Evolutionary conservation across 2,329 filamentous ascomycete genomes (phyloP).

Genomic region (Sporothrix protearum): DNA sequence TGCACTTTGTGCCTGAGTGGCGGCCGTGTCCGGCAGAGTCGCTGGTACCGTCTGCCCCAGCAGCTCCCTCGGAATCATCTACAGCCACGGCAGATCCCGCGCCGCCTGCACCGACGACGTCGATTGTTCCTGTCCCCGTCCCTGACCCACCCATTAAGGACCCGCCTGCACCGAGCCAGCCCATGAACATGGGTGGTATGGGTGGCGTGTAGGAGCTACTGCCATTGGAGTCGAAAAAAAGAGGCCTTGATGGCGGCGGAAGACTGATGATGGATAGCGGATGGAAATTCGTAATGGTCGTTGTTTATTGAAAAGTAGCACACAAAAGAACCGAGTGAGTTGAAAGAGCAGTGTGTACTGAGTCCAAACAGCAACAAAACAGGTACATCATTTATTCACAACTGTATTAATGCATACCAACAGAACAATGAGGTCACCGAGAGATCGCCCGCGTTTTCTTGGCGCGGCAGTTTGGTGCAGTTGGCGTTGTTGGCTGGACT

Average conservation of each 20-base stretch:
- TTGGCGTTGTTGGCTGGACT: too few relatives aligned
- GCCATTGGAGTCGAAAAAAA: too few relatives aligned
- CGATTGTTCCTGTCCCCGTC: neutral
- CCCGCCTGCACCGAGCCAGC: conserved; percentile 1
- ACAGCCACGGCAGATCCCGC: neutral
- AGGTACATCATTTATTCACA: neutral
- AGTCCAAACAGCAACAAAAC: neutral
- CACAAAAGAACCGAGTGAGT: neutral
- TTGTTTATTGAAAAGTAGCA: neutral
- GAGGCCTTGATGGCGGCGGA: too few relatives aligned
- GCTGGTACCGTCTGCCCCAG: neutral
- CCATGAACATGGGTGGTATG: conserved; percentile 18
- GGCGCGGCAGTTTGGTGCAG: neutral
- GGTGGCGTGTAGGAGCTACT: too few relatives aligned
- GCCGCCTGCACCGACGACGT: neutral
- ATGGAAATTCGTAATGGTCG: neutral
- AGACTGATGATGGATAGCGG: neutral
- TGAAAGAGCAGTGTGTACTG: neutral
- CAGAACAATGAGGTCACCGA: neutral
- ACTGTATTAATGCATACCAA: neutral
- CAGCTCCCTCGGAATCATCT: neutral
- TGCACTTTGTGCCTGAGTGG: conserved; percentile 30
- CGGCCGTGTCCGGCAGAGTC: conserved; percentile 22
- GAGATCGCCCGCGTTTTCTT: neutral
- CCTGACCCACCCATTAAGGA: conserved; percentile 12